Evolutionary conservation across 2,329 filamentous ascomycete species (phyloP), one percentile per base, ranked within the genome.

Genomic region (Phialocephala sp.): DNA sequence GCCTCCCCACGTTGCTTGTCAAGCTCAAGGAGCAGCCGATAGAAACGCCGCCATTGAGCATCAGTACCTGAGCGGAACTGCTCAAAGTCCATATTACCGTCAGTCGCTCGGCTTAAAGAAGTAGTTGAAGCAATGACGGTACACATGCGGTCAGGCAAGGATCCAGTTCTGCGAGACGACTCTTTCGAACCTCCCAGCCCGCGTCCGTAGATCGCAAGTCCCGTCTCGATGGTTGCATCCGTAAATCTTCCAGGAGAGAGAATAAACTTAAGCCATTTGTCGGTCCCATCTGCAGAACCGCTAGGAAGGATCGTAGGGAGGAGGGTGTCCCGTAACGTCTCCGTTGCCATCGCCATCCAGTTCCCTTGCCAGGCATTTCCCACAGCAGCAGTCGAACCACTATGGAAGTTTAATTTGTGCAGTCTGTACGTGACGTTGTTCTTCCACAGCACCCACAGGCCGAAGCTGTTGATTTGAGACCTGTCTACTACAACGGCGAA

Each of bases 11-110:
- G 86, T 73, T 92, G 90, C 73, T 91, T 93, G 76, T 98, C 93
- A 47, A 99, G 81, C 76, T 97, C 94, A 14, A 91, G 84, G 20
- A 97, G 84, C 20, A 98, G 84, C 37, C 93, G 89, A 80, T 93
- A 97, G 78, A 97, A 97, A 59, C 91, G 87, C 68, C 91, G 88
- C 95, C 95, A 99, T 76, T 97, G 93, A 12, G 86, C 84, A 74
- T 95, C 91, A 61, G 90, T 89, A 37, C 92, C 89, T 39, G 83
- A 81, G 64, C 91, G 86, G 76, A 94, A 95, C 64, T 89, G 85
- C 27, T 91, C 87, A 71, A 92, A 92, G 73, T 96, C 91, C 78
- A 92, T 87, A 35, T 85, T 85, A 15, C 88, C 88, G 15, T 87
- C 84, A 11, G 87, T 80, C 36, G 81, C 82, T 62, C 87, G 87